Evolutionary conservation across 495 filamentous ascomycete genomes (phyloP), one percentile per base, ranked within the genome.

Genomic region (Monascus purpureus): DNA sequence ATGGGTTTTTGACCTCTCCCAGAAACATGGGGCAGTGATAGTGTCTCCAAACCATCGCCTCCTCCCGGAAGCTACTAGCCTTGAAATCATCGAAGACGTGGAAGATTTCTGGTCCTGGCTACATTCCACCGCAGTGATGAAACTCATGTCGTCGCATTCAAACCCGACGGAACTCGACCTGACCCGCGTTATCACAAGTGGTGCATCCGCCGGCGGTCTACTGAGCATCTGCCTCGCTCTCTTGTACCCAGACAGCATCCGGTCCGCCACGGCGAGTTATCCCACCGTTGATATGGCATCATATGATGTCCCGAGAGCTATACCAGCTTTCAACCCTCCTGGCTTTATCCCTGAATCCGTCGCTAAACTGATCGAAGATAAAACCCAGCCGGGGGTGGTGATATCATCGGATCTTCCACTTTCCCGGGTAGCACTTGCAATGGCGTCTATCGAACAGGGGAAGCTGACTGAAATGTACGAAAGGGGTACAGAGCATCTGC

Each of bases 21-120:
- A 43, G 1, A 26, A 42, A 15, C 36, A 55, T 15, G 33, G 36
- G 19, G 66, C 66, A 12, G 50, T 67, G 6, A 57, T 64, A 15
- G 39, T 67, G 8, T 41, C 53, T 1, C 46, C 56, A 7, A 61
- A 71, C 47, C 69, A 74, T 53, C 66, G 67, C 8, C 55, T 74
- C 13, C 22, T 67, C 6, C 67, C 68, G 17, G 65, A 71, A 33
- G 42, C 57, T 17, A 65, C 40, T 12, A 62, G 63, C 20, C 22
- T 46, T 12, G 57, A 69, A n/a, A 54, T 67, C 37, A 48, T 66
- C 31, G 42, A 55, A 12, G 70, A 74, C 38, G 25, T 72, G 3
- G 41, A 50, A 14, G 57, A 64, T 36, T 68, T 70, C 45, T 70
- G 65, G 65, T 35, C 42, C 3, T 72, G 69, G 68, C 26, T 67